Evolutionary conservation across 2,329 filamentous ascomycete genomes (phyloP), one percentile per base, ranked within the genome.

Genomic region (Pyrenophora teres): DNA sequence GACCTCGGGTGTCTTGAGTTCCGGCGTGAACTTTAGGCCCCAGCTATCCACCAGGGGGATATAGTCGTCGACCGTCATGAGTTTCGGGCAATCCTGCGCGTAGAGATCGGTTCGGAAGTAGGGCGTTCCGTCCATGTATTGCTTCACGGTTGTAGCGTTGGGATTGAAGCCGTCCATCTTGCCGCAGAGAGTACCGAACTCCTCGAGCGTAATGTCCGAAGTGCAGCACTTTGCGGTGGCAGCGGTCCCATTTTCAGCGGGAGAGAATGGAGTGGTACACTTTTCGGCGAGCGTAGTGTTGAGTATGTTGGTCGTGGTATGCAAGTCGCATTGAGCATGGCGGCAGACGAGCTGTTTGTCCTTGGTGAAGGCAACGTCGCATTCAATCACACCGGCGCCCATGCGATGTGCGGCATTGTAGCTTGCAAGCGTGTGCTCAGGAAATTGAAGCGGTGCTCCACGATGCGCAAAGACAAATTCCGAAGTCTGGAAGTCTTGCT

Each of bases 211-310:
- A 64, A 90, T 83, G 66, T 90, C 87, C 61, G 81, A 85, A 2
- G 87, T 89, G 78, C 87, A 90, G 78, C 87, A 90, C 59, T 82
- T 83, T 10, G 86, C 87, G 13, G 75, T 78, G 1, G 87, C 87
- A 1, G 76, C 64, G 4, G 71, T 63, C 6, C 67, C 67, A 36
- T 69, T 57, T n/a, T 56, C 56, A 6, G 69, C 63, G 2, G 72
- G 65, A 19, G 59, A 67, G 53, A 74, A 74, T 0, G 69, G 70
- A n/a, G 54, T 69, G 2, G 66, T 72, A 58, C 71, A 74, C 41
- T 74, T 74, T 15, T 54, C 49, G 7, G 70, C 71, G n/a, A 74
- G 56, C 0, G 70, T 67, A 2, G 71, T 67, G 45, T 65, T 66
- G 46, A 74, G 64, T 46, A 74, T 69, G 53, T 74, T 68, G 47